Evolutionary conservation across 805 yeast species (phyloP), one percentile per base, ranked within the genome.

Genomic region (Isabelozyma rhagii): DNA sequence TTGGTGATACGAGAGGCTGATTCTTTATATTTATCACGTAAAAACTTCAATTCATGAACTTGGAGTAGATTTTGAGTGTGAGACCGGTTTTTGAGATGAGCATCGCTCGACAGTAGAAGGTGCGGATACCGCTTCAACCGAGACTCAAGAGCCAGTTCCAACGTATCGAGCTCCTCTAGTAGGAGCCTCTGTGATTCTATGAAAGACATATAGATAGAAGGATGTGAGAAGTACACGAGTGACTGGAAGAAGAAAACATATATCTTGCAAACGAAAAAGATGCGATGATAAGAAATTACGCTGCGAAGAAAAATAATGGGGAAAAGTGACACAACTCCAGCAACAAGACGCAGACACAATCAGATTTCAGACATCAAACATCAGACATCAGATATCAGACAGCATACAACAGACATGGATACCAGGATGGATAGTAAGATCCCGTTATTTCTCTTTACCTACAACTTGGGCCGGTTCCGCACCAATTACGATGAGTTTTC

Each of bases 141-240:
- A 44, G 77, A 78, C 0, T 85, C 66, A 0, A 90, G 74, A 0
- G 89, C 89, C 28, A 67, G 58, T 58, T 92, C 96, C 3, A 93
- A 77, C 2, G 81, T 67, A 53, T 92, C 96, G 15, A 88, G 64
- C 60, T 87, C 94, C 58, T 85, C 90, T 7, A 81, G 56, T 15
- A 63, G 51, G 13, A 61, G 55, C 34, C 79, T 50, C 53, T 71
- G 72, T 6, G 61, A 46, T 52, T 74, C 78, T 45, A 72, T 59
- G 21, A 65, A 60, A 38, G 60, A 57, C 69, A 64, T 66, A 41
- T 13, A 9, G 8, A 3, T 4, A 9, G 10, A 8, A 31, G 10
- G 36, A 31, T 31, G n/a, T 8, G 36, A 31, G 10, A 31, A 31
- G 7, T 9, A 31, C 4, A 5, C 5, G 25, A 21, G 25, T 21